Evolutionary conservation across 495 filamentous ascomycete species (phyloP).

Genomic region (Podospora bellae-mahoneyi): DNA sequence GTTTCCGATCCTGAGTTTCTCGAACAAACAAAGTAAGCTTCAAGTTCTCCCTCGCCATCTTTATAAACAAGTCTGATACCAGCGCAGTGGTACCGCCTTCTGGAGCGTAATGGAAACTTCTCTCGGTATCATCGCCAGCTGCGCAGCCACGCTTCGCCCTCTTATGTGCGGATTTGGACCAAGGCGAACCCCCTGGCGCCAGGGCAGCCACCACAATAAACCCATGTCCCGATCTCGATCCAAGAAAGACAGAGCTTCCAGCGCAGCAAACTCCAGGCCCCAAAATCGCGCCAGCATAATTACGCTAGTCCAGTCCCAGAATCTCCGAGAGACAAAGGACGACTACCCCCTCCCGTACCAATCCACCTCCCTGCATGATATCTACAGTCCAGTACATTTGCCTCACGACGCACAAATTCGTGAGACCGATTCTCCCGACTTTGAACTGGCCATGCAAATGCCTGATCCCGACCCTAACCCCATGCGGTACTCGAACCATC

Average conservation of each 20-base stretch:
- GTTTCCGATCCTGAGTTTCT: slow-evolving; percentile 23
- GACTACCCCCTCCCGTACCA: neutral
- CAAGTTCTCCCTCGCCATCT: neutral
- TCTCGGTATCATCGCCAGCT: slow-evolving; percentile 42
- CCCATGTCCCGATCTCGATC: neutral
- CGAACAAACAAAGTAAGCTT: slow-evolving; percentile 25
- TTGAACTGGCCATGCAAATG: neutral
- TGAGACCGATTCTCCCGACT: neutral
- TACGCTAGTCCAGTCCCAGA: neutral
- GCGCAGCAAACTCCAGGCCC: neutral
- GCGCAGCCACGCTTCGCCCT: slow-evolving; percentile 41
- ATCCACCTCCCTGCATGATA: neutral
- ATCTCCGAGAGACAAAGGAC: slow-evolving; percentile 3
- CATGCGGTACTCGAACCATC: neutral
- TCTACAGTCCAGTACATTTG: neutral
- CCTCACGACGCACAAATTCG: neutral
- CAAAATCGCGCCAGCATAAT: neutral
- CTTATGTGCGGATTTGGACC: slow-evolving; percentile 29
- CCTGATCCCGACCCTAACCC: neutral
- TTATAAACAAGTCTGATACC: neutral
- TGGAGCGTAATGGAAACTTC: slow-evolving; percentile 41
- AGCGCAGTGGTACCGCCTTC: slow-evolving; percentile 31
- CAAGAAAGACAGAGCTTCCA: neutral
- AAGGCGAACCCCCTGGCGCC: neutral
- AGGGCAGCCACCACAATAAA: neutral